phyloP scores from a whole-genome alignment of 441 rosid genomes.

The Erodium texanum region DNA sequence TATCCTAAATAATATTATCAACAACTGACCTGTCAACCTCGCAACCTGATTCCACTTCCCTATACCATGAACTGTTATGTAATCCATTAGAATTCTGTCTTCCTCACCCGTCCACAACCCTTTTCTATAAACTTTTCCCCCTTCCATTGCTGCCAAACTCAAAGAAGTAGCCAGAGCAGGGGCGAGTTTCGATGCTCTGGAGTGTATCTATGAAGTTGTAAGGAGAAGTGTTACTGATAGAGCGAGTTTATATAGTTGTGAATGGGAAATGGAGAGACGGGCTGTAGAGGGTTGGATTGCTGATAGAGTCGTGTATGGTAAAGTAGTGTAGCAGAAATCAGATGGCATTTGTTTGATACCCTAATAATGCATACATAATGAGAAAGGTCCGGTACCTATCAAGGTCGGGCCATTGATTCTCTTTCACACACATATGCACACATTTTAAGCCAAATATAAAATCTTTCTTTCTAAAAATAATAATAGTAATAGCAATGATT shows the following conservation, averaged over 20 bases:
- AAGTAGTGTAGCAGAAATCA: too few species aligned
- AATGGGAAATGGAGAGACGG: background rate
- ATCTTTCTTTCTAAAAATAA: too few species aligned
- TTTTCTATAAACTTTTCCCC: slow-evolving; percentile 30
- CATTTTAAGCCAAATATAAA: too few species aligned
- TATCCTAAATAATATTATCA: background rate
- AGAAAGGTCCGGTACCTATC: too few species aligned
- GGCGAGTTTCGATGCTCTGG: background rate
- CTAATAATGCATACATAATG: too few species aligned
- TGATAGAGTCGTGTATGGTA: too few species aligned
- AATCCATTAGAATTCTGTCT: slow-evolving; percentile 43
- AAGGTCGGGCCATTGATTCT: too few species aligned
- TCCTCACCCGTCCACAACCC: slow-evolving; percentile 62
- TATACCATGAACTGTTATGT: slow-evolving; percentile 42
- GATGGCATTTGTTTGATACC: too few species aligned
- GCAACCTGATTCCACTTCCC: slow-evolving; percentile 59
- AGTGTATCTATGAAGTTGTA: background rate
- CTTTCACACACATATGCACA: too few species aligned
- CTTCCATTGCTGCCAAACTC: slow-evolving; percentile 24
- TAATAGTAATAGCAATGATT: too few species aligned
- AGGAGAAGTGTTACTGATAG: background rate
- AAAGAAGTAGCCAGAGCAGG: background rate
- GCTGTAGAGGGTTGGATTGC: too few species aligned
- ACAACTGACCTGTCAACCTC: slow-evolving; percentile 30
- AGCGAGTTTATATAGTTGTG: background rate